Percentiles rank a stretch among this genome's conserved stretches.
Conservation (phyloP, 352 stramenopile genomes). For the Phytopythium ostracodes region DNA sequence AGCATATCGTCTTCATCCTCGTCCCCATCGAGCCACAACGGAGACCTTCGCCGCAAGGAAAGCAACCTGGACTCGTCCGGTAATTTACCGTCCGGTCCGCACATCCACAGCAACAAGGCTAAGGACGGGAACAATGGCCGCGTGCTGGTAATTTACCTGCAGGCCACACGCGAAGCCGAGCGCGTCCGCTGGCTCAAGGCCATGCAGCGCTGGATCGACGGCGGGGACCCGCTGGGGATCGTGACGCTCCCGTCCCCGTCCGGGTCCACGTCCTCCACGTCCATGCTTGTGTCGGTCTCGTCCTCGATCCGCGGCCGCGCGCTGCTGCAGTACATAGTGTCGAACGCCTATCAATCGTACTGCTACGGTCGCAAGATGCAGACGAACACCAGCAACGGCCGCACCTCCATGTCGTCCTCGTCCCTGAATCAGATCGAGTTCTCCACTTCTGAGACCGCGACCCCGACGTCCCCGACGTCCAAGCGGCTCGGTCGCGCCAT, state of each 20-base stretch:
- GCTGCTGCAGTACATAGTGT: constrained; percentile 74
- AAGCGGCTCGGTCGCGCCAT: constrained; percentile 48
- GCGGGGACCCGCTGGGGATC: constrained; percentile 25
- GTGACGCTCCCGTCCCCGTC: background rate
- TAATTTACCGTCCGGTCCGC: background rate
- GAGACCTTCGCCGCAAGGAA: constrained; percentile 60
- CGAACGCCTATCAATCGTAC: constrained; percentile 62
- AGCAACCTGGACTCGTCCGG: constrained; percentile 33
- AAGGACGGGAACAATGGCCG: constrained; percentile 26
- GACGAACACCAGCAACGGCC: background rate
- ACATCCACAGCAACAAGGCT: background rate
- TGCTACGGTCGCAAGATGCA: constrained; percentile 54
- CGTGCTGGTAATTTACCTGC: constrained; percentile 67
- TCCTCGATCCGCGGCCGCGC: constrained; percentile 39
- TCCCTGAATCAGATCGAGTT: background rate
- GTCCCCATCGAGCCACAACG: constrained; percentile 16
- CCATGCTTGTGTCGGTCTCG: background rate
- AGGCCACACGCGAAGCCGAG: constrained; percentile 55
- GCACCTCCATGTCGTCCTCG: background rate
- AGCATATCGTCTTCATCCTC: background rate
- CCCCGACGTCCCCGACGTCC: constrained; percentile 37
- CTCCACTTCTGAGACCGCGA: background rate
- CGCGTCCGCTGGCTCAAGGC: constrained; percentile 68
- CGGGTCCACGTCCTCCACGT: background rate
- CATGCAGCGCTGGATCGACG: constrained; percentile 71